These are phyloP conservation scores for Silene conica DNA, from an alignment of 148 eudicot genomes.

Conservation along the genomic window DNA sequence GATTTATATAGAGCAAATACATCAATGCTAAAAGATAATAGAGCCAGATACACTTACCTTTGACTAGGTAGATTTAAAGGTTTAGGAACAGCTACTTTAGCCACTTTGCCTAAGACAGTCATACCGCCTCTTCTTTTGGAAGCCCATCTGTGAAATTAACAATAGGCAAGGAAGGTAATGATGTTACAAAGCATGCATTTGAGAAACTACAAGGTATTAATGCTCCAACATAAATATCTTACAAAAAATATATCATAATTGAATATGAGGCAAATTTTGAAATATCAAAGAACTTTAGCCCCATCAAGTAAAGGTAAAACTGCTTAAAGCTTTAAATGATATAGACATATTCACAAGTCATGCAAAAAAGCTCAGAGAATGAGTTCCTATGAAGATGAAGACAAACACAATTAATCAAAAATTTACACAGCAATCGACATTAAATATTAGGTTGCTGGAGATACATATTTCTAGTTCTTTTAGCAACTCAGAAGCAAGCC, in stretches of 20 bases:
- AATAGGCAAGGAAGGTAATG: background rate
- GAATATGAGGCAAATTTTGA: background rate
- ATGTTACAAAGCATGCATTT: background rate
- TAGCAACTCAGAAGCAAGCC: background rate
- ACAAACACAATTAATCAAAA: background rate
- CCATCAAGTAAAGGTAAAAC: background rate
- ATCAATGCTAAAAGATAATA: constrained; percentile 11
- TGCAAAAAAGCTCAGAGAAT: background rate
- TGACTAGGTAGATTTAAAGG: constrained; percentile 98
- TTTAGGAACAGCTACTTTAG: constrained; percentile 98
- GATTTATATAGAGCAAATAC: constrained; percentile 23
- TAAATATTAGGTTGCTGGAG: background rate
- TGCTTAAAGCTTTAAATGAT: background rate
- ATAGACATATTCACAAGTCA: background rate
- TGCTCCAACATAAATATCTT: background rate
- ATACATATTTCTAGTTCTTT: background rate
- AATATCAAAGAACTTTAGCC: background rate
- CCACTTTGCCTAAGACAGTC: constrained; percentile 95
- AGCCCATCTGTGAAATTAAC: constrained; percentile 58
- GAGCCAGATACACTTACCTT: constrained; percentile 38
- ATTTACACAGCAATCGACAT: background rate
- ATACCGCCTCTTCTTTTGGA: constrained; percentile 89
- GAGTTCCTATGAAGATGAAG: background rate
- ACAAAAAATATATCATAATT: background rate
- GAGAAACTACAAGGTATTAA: background rate